These are phyloP conservation scores for Naganishia albida DNA, from an alignment of 1,284 basidiomycete genomes.

Conservation along the genomic window DNA sequence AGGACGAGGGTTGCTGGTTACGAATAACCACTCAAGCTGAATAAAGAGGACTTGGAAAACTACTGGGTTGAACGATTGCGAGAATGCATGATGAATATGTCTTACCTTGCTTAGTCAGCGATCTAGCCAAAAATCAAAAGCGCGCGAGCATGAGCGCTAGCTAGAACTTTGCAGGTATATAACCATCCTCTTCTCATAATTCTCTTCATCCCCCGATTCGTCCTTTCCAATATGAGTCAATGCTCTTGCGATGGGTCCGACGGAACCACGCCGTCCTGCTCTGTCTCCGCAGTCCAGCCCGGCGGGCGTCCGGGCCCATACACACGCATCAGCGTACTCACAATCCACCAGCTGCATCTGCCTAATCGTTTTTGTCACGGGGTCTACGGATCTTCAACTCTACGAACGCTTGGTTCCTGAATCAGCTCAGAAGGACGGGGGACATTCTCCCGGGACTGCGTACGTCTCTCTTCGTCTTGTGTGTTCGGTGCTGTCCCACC, in stretches of 20 bases:
- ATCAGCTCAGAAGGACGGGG: slow-evolving; percentile 26
- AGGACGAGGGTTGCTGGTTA: too few relatives aligned
- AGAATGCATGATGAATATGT: slow-evolving; percentile 4
- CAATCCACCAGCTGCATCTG: slow-evolving; percentile 21
- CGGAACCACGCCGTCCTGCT: too few relatives aligned
- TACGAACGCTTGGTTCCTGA: slow-evolving; percentile 31
- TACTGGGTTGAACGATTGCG: too few relatives aligned
- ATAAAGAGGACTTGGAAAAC: too few relatives aligned
- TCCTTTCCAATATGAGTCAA: too few relatives aligned
- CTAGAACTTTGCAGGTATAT: not conserved
- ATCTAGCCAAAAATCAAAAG: not conserved
- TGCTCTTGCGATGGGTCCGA: too few relatives aligned
- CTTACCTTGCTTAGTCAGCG: slow-evolving; percentile 16
- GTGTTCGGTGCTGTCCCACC: slow-evolving; percentile 5
- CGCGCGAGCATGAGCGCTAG: not conserved
- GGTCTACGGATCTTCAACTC: slow-evolving; percentile 13
- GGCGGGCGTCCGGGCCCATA: not conserved
- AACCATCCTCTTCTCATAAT: not conserved
- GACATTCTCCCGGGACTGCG: not conserved
- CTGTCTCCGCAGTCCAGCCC: not conserved
- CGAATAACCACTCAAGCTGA: too few relatives aligned
- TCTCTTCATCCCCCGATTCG: not conserved
- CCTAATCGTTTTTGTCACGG: slow-evolving; percentile 29
- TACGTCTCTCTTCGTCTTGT: slow-evolving; percentile 22
- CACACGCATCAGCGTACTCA: not conserved